Base-by-base conservation (phyloP, 2,329 filamentous ascomycete genomes). In the Ascochyta rabiei region DNA sequence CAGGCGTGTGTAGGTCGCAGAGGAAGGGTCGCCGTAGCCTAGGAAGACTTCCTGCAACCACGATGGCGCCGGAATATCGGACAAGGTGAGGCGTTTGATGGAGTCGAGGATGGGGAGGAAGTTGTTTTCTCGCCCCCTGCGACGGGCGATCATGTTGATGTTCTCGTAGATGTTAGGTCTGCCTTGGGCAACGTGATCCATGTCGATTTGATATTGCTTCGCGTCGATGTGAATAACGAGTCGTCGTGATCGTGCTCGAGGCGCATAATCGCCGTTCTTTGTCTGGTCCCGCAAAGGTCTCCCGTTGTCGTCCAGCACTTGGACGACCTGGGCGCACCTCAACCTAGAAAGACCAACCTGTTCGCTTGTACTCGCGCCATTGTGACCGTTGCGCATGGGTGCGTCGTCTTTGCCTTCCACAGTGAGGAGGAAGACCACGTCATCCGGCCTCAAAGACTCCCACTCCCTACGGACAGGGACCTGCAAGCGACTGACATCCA, bases 11-110 rank as follows among this genome's bases (percentile, higher is more conserved):
- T 96, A 96, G 19, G 86, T 89, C 30, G 95, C 95, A 54, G 90
- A 88, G 26, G 91, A 85, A 53, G 95, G 93, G 74, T 99, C 93
- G 41, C 95, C 95, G 73, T 96, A 98, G 3, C 95, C 95, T n/a
- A 99, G 80, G 74, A 98, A 99, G 9, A 98, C 93, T 63, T 98
- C 95, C 68, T 96, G 91, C 38, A 99, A 81, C 95, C 95, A 99
- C 2, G 88, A 85, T 13, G 95, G 92, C 48, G 98, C 82, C 6
- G 90, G 89, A 18, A 93, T 87, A 64, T 96, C 90, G 0, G 92
- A 92, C 30, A 96, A 81, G 2, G 91, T 89, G 26, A 99, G 83
- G 60, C 86, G 90, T 69, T 89, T 90, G 70, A 99, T 96, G 1
- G 93, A 96, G 67, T 97, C 90, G 31, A 99, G 81, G 9, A 99